Evolutionary conservation across 2,329 filamentous ascomycete species (phyloP).

Genomic region (Acrocalymma vagum): DNA sequence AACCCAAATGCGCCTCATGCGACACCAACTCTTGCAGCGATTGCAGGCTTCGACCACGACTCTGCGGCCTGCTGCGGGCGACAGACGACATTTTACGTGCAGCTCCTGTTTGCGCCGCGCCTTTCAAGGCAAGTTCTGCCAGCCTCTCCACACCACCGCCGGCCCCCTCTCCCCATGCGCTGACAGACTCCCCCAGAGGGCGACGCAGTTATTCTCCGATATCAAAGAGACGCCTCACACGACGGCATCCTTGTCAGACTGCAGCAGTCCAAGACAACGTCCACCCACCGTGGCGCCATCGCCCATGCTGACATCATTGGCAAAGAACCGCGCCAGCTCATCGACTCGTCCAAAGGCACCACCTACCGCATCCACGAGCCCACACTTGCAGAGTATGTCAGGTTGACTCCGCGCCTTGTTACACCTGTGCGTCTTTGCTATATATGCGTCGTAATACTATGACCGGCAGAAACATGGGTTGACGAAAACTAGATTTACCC

Average conservation of each 20-base stretch:
- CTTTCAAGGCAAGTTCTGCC: conserved; percentile 44
- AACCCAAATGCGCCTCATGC: no score
- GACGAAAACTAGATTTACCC: conserved; percentile 70
- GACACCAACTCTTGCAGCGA: conserved; percentile 12
- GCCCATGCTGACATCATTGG: conserved; percentile 70
- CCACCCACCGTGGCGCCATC: conserved; percentile 59
- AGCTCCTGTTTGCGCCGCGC: conserved; percentile 24
- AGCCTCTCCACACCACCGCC: conserved; percentile 1
- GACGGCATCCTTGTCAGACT: conserved; percentile 52
- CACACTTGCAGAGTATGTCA: conserved; percentile 77
- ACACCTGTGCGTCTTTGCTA: conserved; percentile 68
- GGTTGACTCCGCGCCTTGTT: conserved; percentile 72
- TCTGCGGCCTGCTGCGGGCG: conserved; percentile 7
- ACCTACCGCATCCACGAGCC: conserved; percentile 69
- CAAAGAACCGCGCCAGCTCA: conserved; percentile 64
- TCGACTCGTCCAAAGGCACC: conserved; percentile 62
- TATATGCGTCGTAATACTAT: no score
- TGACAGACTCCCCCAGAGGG: conserved; percentile 39
- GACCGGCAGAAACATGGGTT: conserved; percentile 6
- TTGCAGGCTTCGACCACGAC: conserved; percentile 9
- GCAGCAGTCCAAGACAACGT: conserved; percentile 36
- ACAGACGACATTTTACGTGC: conserved; percentile 26
- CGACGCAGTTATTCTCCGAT: conserved; percentile 53
- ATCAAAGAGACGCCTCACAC: conserved; percentile 43
- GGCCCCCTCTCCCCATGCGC: conserved; percentile 9